phyloP scores from a whole-genome alignment of 2,329 filamentous ascomycete species.

The Cyphellophora attinorum region DNA sequence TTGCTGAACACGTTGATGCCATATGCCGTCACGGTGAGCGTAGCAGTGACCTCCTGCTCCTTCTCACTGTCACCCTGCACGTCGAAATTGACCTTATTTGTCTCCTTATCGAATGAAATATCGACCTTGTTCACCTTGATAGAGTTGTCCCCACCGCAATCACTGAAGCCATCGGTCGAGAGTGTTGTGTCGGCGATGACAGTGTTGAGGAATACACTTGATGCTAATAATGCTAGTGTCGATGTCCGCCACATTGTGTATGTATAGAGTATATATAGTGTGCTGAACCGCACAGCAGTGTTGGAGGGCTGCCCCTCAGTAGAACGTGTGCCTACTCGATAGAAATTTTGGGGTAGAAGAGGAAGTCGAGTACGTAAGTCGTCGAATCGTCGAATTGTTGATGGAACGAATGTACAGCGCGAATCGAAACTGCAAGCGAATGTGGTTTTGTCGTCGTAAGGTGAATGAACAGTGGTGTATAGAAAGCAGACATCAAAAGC shows the following conservation, averaged over 20 bases:
- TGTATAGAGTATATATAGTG: too few relatives aligned
- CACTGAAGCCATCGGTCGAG: slow-evolving; percentile 68
- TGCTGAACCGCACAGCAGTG: too few relatives aligned
- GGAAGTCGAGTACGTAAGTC: too few relatives aligned
- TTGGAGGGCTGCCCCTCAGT: too few relatives aligned
- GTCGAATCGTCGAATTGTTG: too few relatives aligned
- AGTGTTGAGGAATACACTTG: slow-evolving; percentile 11
- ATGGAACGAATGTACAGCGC: not conserved
- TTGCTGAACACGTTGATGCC: slow-evolving; percentile 71
- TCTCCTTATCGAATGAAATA: slow-evolving; percentile 68
- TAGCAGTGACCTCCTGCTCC: slow-evolving; percentile 70
- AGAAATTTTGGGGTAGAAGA: too few relatives aligned
- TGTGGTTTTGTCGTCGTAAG: too few relatives aligned
- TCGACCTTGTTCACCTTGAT: slow-evolving; percentile 66
- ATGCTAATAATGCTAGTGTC: slow-evolving; percentile 8
- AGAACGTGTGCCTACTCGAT: too few relatives aligned
- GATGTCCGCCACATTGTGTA: not conserved
- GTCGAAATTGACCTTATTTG: slow-evolving; percentile 68
- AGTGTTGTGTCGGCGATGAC: slow-evolving; percentile 63
- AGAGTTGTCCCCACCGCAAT: slow-evolving; percentile 50
- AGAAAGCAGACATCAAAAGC: too few relatives aligned
- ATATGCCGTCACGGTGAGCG: slow-evolving; percentile 71
- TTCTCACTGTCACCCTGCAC: slow-evolving; percentile 66
- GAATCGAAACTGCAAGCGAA: not conserved
- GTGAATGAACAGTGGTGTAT: not conserved